Evolutionary conservation across 163 green algal species (phyloP).

Genomic region (Volvox carteri): DNA sequence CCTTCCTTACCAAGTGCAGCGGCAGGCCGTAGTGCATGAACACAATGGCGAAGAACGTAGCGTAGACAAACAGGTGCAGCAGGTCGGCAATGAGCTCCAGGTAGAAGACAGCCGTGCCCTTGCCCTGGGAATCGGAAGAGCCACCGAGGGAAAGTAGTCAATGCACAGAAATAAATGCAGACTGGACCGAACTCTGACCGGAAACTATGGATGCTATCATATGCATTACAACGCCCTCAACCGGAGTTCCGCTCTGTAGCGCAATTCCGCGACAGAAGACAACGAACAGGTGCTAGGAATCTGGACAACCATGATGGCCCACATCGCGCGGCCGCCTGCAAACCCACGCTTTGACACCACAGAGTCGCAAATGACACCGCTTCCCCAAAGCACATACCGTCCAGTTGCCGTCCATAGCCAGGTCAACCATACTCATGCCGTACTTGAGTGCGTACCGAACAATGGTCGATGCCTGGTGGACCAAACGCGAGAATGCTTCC

Average conservation of each 20-base stretch:
- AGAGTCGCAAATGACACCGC: conserved; percentile 24
- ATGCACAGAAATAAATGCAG: too few relatives aligned
- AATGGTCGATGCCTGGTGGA: conserved; percentile 66
- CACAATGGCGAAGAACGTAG: conserved; percentile 97
- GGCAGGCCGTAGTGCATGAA: conserved; percentile 96
- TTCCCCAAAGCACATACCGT: conserved; percentile 20
- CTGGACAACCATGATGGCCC: too few relatives aligned
- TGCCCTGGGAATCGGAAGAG: background rate
- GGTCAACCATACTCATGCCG: conserved; percentile 85
- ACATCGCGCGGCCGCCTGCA: too few relatives aligned
- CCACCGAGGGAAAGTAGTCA: too few relatives aligned
- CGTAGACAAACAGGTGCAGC: conserved; percentile 97
- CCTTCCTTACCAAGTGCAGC: conserved; percentile 88
- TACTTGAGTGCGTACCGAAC: conserved; percentile 91
- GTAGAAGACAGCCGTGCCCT: conserved; percentile 95
- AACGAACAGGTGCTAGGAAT: too few relatives aligned
- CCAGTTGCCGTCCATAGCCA: conserved; percentile 92
- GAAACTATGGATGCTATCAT: too few relatives aligned
- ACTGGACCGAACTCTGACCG: too few relatives aligned
- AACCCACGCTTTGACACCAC: too few relatives aligned
- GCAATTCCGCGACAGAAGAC: too few relatives aligned
- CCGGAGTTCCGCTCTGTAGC: too few relatives aligned
- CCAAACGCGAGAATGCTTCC: too few relatives aligned
- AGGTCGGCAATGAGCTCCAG: conserved; percentile 97
- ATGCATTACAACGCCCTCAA: too few relatives aligned